Evolutionary conservation across 2,329 filamentous ascomycete species (phyloP), one percentile per base, ranked within the genome.

Genomic region (Acrocalymma vagum): DNA sequence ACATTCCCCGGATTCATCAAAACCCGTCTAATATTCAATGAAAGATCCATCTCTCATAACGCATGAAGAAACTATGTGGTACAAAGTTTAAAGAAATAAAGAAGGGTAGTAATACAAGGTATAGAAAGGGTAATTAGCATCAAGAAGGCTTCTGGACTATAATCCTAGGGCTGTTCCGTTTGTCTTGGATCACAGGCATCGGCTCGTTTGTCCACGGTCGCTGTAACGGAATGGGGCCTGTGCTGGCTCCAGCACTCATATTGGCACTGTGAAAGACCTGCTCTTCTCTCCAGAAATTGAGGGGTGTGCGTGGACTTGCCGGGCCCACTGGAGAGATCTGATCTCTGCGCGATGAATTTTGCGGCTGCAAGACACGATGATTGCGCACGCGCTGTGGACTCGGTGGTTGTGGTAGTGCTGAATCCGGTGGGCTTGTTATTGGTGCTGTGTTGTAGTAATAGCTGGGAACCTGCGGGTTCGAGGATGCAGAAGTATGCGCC

Each of bases 231-330:
- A n/a, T n/a, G n/a, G n/a, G n/a, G 28, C 31, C 28, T 39, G 28
- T 18, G 10, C 15, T 27, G 6, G 35, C 28, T n/a, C 22, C 38
- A 3, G 37, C 37, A 14, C 40, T 51, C 15, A 30, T 28, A 7
- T 21, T 24, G 10, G 32, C 34, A 13, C 27, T 41, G n/a, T n/a
- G n/a, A n/a, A n/a, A n/a, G n/a, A n/a, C n/a, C n/a, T n/a, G n/a
- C 11, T 51, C 48, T 9, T 55, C 44, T 5, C 49, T 37, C 46
- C 49, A 55, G 20, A 55, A 53, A 6, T 34, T 38, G 16, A 48
- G n/a, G 7, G 44, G 44, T 6, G 48, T 46, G 6, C 29, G 32
- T 13, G 48, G 51, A 22, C 25, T 45, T 5, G 38, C 24, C n/a
- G 53, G 51, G 23, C 39, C 42, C 17, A 44, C 22, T 7, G 51